A percentile compares a stretch with the other conserved stretches of the same genome.
These are phyloP conservation scores for Blastomyces emzantsi DNA, from an alignment of 2,329 filamentous ascomycete species.

Conservation along the genomic window DNA sequence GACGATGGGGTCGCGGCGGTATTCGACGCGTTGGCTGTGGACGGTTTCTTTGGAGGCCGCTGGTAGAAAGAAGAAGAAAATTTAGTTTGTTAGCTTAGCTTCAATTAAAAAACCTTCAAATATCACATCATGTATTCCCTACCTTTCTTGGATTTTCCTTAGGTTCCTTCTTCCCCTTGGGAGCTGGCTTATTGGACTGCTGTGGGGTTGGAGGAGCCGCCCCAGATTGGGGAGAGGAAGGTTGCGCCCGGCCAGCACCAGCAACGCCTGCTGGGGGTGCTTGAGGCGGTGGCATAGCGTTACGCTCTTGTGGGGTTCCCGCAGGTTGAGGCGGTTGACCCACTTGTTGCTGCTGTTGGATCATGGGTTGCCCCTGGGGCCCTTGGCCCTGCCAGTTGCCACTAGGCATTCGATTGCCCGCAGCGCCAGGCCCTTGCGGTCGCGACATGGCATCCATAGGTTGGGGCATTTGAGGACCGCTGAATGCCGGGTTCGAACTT, in stretches of 20 bases:
- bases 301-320: slow-evolving; percentile 50
- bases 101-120: background rate
- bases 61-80: slow-evolving; percentile 15
- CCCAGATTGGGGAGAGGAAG: slow-evolving; percentile 38
- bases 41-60: slow-evolving; percentile 38
- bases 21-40: slow-evolving; percentile 28
- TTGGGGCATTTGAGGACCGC: slow-evolving; percentile 35
- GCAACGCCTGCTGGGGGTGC: slow-evolving; percentile 34
- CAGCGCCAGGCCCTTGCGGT: slow-evolving; percentile 26
- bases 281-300: slow-evolving; percentile 44
- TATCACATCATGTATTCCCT: slow-evolving; percentile 16
- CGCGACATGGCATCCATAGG: slow-evolving; percentile 32
- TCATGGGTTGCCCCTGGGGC: slow-evolving; percentile 25
- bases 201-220: slow-evolving; percentile 53
- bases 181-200: slow-evolving; percentile 49
- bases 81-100: slow-evolving; percentile 16
- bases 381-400: slow-evolving; percentile 40
- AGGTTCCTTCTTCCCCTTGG: slow-evolving; percentile 50
- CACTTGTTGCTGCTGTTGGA: slow-evolving; percentile 37
- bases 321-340: slow-evolving; percentile 38
- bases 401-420: slow-evolving; percentile 32
- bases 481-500: slow-evolving; percentile 45
- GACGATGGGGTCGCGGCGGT: slow-evolving; percentile 38
- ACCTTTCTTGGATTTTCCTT: slow-evolving; percentile 47
- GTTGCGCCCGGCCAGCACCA: slow-evolving; percentile 34